Conservation (phyloP, 2,329 filamentous ascomycete species). For the Exophiala bonariae region DNA sequence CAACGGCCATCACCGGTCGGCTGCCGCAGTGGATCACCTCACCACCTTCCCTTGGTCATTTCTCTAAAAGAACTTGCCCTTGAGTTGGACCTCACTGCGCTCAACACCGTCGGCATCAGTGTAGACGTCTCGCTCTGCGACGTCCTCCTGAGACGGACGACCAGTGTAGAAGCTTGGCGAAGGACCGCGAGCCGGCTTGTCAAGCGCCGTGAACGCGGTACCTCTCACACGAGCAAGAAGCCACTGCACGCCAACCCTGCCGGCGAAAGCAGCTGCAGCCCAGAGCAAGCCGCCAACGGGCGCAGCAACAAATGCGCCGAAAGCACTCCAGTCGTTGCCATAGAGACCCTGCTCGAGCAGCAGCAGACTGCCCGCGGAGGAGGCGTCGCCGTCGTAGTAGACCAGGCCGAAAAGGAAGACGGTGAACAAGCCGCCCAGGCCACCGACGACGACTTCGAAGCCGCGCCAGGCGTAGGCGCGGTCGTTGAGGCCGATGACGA, state of each 20-base stretch:
- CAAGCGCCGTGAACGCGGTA: slow-evolving; percentile 65
- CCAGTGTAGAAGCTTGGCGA: slow-evolving; percentile 26
- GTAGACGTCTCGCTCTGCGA: slow-evolving; percentile 14
- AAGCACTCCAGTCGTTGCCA: slow-evolving; percentile 75
- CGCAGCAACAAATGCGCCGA: slow-evolving; percentile 77
- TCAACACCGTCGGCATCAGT: slow-evolving; percentile 24
- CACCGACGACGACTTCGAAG: slow-evolving; percentile 76
- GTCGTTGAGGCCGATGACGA: slow-evolving; percentile 70
- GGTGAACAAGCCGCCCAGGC: slow-evolving; percentile 73
- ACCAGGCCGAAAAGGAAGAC: slow-evolving; percentile 80
- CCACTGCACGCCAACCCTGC: slow-evolving; percentile 63
- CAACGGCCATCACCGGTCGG: no score
- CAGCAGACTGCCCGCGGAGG: slow-evolving; percentile 65
- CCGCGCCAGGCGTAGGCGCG: slow-evolving; percentile 71
- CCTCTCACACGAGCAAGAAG: slow-evolving; percentile 58
- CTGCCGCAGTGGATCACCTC: no score
- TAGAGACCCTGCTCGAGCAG: slow-evolving; percentile 74
- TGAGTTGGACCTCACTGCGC: slow-evolving; percentile 21
- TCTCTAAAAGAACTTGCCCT: slow-evolving; percentile 29
- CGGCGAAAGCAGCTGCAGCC: slow-evolving; percentile 62
- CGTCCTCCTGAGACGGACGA: slow-evolving; percentile 3
- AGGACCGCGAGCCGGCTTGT: slow-evolving; percentile 49
- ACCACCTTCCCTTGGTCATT: neutral
- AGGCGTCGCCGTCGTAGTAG: slow-evolving; percentile 67
- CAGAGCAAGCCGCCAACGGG: slow-evolving; percentile 74